Percentiles rank a stretch among this genome's conserved stretches.
These are phyloP conservation scores for Lagenidium sp. DNA, from an alignment of 352 stramenopile species.

Conservation along the genomic window DNA sequence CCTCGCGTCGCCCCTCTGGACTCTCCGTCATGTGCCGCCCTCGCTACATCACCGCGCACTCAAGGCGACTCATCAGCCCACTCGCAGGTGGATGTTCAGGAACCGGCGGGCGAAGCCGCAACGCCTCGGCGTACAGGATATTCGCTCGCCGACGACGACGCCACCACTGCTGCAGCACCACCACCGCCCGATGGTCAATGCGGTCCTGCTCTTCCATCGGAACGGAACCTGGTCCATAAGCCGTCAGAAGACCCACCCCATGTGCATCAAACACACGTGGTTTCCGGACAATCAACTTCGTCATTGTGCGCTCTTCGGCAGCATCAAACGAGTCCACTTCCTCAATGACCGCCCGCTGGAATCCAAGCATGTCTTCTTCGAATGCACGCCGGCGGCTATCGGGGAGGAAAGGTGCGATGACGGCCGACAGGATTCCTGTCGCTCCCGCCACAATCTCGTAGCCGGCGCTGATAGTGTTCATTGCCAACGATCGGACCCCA, in stretches of 20 bases:
- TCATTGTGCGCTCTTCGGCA: constrained; percentile 82
- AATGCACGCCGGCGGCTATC: constrained; percentile 70
- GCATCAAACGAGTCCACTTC: constrained; percentile 84
- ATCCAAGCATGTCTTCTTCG: constrained; percentile 75
- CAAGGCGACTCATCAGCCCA: constrained; percentile 1
- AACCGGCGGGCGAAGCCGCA: constrained; percentile 50
- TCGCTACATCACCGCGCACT: constrained; percentile 20
- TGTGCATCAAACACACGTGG: constrained; percentile 71
- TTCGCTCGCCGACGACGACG: constrained; percentile 54
- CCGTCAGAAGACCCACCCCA: constrained; percentile 64
- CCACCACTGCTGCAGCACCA: constrained; percentile 82
- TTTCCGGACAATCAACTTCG: constrained; percentile 78
- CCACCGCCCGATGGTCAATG: constrained; percentile 73
- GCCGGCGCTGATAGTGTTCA: constrained; percentile 85
- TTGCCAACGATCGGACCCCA: constrained; percentile 73
- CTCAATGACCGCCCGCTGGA: constrained; percentile 82
- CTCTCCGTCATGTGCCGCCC: too few species aligned
- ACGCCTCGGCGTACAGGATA: constrained; percentile 47
- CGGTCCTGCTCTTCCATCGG: constrained; percentile 85
- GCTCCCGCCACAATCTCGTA: constrained; percentile 84
- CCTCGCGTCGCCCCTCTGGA: too few species aligned
- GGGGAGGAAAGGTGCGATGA: constrained; percentile 59
- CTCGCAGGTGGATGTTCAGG: constrained; percentile 15
- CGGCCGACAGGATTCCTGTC: constrained; percentile 62
- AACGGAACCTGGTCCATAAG: constrained; percentile 80